phyloP scores from a whole-genome alignment of 208 protist species.

The Tritrichomonas musculus region DNA sequence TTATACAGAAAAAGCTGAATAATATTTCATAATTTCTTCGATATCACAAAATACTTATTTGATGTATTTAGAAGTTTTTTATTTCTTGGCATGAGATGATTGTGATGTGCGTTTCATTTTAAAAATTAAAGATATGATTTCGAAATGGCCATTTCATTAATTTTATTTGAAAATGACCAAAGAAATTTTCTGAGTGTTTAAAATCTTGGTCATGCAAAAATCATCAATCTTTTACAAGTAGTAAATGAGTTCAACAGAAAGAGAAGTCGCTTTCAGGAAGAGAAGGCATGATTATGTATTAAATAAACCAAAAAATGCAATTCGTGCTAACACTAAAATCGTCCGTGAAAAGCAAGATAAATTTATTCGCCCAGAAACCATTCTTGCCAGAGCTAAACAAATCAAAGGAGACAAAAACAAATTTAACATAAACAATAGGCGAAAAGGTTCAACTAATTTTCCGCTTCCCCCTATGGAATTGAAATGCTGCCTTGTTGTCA shows the following conservation, averaged over 20 bases:
- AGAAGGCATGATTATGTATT: background rate
- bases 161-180: too few relatives aligned
- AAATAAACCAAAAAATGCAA: background rate
- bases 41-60: too few relatives aligned
- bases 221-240: too few relatives aligned
- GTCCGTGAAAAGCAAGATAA: background rate
- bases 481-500: background rate
- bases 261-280: slow-evolving; percentile 22
- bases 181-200: too few relatives aligned
- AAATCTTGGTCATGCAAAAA: too few relatives aligned
- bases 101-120: too few relatives aligned
- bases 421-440: background rate
- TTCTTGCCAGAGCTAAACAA: background rate
- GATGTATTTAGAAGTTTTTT: too few relatives aligned
- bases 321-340: background rate
- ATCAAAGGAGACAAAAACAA: background rate
- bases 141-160: too few relatives aligned
- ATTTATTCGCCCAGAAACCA: background rate
- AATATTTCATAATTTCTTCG: too few relatives aligned
- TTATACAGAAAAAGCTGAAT: too few relatives aligned
- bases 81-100: too few relatives aligned
- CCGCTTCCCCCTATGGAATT: background rate
- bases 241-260: slow-evolving; percentile 13
- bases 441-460: background rate
- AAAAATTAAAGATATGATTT: too few relatives aligned